Base-by-base conservation (phyloP, 371 early-diverging fungal genomes). In the Funneliformis caledonium region DNA sequence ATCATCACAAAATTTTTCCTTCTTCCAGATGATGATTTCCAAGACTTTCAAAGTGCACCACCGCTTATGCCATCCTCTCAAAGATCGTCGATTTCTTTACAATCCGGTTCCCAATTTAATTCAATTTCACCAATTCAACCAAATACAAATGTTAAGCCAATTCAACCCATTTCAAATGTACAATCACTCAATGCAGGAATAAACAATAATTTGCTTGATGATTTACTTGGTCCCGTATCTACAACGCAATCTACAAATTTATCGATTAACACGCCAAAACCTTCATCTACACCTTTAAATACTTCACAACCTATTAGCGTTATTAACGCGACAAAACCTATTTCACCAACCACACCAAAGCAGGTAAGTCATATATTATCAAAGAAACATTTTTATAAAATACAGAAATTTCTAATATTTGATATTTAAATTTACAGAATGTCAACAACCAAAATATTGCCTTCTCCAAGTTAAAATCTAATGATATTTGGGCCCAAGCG, bases 11-110 rank as follows among this genome's bases (percentile, higher is more conserved):
- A n/a, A 16, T 47, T 42, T 16, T 52, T 81, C 8, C 8, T 64
- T 65, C 11, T 65, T 26, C 22, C 69, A 64, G 67, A 42, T 79
- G 89, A 90, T 77, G 92, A 91, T 52, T 92, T 92, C 83, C 89
- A 87, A 75, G 92, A 92, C 70, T 92, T 92, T 74, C 91, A 91
- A 73, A 86, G 87, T 60, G 91, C 92, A 0, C 86, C 88, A 50
- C 84, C 82, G 37, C 22, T 76, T 19, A 22, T 22, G 19, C 45
- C 45, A 22, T 26, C 80, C 26, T 37, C 59, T n/a, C n/a, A 61
- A 31, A 42, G 76, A 75, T 60, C 76, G n/a, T 31, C 83, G 2
- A 72, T 47, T 42, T 64, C 69, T 64, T 77, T 78, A 37, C 60
- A 82, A 69, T 56, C 61, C n/a, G 65, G 65, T n/a, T 31, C 31